Evolutionary conservation across 2,329 filamentous ascomycete genomes (phyloP).

Genomic region (Neospermospora avenae): DNA sequence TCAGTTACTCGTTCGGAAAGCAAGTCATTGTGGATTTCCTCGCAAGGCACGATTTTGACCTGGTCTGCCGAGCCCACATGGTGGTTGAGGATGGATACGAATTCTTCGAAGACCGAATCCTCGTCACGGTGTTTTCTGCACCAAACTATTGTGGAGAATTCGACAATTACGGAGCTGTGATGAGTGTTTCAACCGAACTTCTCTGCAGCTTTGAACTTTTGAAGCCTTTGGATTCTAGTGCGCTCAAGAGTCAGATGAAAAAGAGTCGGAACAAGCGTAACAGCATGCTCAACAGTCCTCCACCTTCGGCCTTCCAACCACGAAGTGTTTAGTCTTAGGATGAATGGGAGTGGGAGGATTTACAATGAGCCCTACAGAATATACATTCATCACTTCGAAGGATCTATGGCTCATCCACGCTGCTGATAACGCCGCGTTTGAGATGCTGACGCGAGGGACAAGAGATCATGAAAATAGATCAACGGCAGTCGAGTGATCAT

Average conservation of each 20-base stretch:
- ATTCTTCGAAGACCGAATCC: slow-evolving; percentile 91
- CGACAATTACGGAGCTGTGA: slow-evolving; percentile 98
- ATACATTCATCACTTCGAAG: slow-evolving; percentile 1
- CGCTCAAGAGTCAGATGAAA: slow-evolving; percentile 97
- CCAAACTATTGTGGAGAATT: slow-evolving; percentile 99
- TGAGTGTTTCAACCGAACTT: slow-evolving; percentile 92
- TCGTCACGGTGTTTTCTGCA: slow-evolving; percentile 96
- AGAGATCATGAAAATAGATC: not conserved
- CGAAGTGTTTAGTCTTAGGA: slow-evolving; percentile 28
- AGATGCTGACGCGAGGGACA: not conserved
- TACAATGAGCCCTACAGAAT: not conserved
- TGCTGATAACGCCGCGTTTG: slow-evolving; percentile 1
- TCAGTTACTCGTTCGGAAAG: slow-evolving; percentile 98
- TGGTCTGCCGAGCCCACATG: slow-evolving; percentile 98
- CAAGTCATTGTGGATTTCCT: slow-evolving; percentile 97
- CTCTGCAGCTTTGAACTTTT: slow-evolving; percentile 96
- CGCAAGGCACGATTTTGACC: slow-evolving; percentile 90
- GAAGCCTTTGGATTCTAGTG: slow-evolving; percentile 93
- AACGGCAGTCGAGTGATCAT: not conserved
- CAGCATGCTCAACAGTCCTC: slow-evolving; percentile 93
- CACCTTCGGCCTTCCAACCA: slow-evolving; percentile 38
- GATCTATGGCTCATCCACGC: slow-evolving; percentile 5
- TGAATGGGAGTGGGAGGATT: not conserved
- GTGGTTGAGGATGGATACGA: slow-evolving; percentile 99
- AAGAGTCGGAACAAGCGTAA: slow-evolving; percentile 93